Conservation (phyloP, 805 yeast genomes). For the Myxozyma nipponensis region DNA sequence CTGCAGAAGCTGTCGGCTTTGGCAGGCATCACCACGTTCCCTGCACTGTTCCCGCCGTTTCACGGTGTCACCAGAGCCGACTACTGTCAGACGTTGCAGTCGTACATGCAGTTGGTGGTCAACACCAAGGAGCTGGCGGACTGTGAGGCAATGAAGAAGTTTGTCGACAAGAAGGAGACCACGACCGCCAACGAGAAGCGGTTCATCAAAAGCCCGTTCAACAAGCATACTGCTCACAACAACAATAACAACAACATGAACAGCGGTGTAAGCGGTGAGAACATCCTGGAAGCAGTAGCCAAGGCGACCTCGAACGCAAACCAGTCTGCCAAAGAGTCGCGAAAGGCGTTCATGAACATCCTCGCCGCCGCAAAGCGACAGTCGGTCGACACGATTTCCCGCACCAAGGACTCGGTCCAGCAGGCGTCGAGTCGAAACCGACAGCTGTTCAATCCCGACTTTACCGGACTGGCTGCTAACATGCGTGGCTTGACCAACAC, state of each 20-base stretch:
- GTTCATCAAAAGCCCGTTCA: slow-evolving; percentile 18
- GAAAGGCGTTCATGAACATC: slow-evolving; percentile 22
- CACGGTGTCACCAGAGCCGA: slow-evolving; percentile 21
- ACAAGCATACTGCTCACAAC: not conserved
- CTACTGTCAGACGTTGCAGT: slow-evolving; percentile 23
- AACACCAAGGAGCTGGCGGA: slow-evolving; percentile 28
- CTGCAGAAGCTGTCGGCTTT: slow-evolving; percentile 26
- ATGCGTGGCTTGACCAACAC: slow-evolving; percentile 18
- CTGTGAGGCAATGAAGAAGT: slow-evolving; percentile 30
- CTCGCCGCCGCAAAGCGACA: slow-evolving; percentile 25
- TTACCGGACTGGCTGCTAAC: slow-evolving; percentile 19
- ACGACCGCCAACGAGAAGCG: slow-evolving; percentile 17
- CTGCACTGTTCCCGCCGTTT: slow-evolving; percentile 28
- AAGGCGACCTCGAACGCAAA: slow-evolving; percentile 16
- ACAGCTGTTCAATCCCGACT: slow-evolving; percentile 15
- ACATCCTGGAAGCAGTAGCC: slow-evolving; percentile 23
- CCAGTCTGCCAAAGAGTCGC: slow-evolving; percentile 8
- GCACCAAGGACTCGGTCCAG: slow-evolving; percentile 10
- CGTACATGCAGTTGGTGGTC: slow-evolving; percentile 27
- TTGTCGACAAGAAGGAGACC: slow-evolving; percentile 28
- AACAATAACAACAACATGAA: not conserved
- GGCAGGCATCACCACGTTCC: slow-evolving; percentile 27
- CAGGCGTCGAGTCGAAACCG: slow-evolving; percentile 2
- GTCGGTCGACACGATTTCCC: slow-evolving; percentile 17
- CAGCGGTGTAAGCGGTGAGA: slow-evolving; percentile 19